phyloP scores from a whole-genome alignment of 306 rosid species.

The Amphicarpaea edgeworthii region DNA sequence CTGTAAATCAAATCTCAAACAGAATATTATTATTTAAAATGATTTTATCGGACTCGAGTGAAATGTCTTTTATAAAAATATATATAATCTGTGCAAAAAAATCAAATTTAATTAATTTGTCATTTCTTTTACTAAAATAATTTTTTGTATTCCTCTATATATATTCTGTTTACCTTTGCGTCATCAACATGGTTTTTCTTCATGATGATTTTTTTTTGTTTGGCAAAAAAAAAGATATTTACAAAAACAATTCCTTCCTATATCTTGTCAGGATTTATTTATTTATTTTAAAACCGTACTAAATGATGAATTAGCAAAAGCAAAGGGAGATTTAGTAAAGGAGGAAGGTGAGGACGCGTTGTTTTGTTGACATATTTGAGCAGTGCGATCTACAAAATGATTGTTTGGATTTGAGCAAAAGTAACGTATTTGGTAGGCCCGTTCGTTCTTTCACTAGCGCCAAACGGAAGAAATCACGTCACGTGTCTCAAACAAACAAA shows the following conservation, averaged over 20 bases:
- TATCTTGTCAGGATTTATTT: neutral
- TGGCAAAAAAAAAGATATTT: neutral
- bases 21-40: too few relatives aligned
- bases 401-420: conserved; percentile 29
- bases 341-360: neutral
- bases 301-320: neutral
- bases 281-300: neutral
- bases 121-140: too few relatives aligned
- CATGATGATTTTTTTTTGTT: neutral
- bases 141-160: too few relatives aligned
- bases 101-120: too few relatives aligned
- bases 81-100: too few relatives aligned
- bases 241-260: neutral
- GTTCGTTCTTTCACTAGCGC: conserved; percentile 20
- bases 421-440: conserved; percentile 32
- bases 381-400: conserved; percentile 37
- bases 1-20: too few relatives aligned
- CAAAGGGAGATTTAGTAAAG: neutral
- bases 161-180: neutral
- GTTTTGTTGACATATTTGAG: conserved; percentile 7
- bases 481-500: too few relatives aligned
- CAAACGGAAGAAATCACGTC: conserved; percentile 40
- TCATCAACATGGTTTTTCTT: neutral
- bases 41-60: too few relatives aligned
- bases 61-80: too few relatives aligned